Evolutionary conservation across 2,329 filamentous ascomycete genomes (phyloP), one percentile per base, ranked within the genome.

Genomic region (Xylaria sp.): DNA sequence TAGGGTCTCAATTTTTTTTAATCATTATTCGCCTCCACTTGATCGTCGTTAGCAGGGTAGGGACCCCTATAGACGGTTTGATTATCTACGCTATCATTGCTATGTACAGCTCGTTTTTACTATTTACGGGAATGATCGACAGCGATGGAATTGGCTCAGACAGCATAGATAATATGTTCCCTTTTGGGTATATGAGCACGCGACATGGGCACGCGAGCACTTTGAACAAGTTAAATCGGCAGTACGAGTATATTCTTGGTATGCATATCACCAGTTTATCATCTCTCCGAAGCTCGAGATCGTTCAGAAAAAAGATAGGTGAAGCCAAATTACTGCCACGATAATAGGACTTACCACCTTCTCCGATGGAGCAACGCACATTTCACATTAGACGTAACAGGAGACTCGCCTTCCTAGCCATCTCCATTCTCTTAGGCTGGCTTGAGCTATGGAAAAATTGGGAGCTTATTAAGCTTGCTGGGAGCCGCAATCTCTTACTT

Each of bases 341-440:
- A 51, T 9, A 20, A 44, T 31, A 51, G 56, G 39, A 66, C 51
- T 61, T 57, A 61, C 6, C n/a, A 61, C 31, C 59, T 39, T 73
- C 73, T 34, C 73, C 72, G 39, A 76, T 76, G 70, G 75, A 77
- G 56, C 72, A 75, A 58, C 67, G 73, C 5, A 58, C 31, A 20
- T 73, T 66, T 41, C 56, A 69, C 10, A 70, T 71, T 25, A 71
- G 75, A 39, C 73, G 72, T 13, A 68, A 73, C 54, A 69, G 76
- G 65, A 74, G 75, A 62, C 69, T 69, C 54, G 56, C 74, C 70
- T 73, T 63, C 54, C 60, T 74, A 15, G 28, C 66, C 44, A 57
- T 23, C 56, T 12, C 54, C 51, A 18, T 60, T 46, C 55, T 55
- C 41, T 59, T 67, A 65, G 9, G 68, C 67, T 51, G 69, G 69